Base-by-base conservation (phyloP, 768 basidiomycete genomes). In the Pluteus cervinus region DNA sequence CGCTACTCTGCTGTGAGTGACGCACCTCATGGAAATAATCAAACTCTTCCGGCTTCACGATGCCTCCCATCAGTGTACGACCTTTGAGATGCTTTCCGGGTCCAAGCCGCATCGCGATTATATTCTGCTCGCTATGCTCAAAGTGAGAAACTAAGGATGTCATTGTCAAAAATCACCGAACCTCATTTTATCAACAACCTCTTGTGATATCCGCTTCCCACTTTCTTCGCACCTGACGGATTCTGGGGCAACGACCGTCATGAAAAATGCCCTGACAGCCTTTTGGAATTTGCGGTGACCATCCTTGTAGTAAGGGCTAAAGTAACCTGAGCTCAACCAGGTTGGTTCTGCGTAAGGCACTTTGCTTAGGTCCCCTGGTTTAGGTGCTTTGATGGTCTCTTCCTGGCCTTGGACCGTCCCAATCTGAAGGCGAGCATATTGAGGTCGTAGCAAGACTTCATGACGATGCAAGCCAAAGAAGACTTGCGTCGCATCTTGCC, bases 21-120 rank as follows among this genome's bases (percentile, higher is more conserved):
- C 49, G 8, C 39, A 81, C 84, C 68, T 89, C 93, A 52, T 96
- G 84, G 71, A 98, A 98, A 53, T 93, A 92, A 57, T 96, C 88
- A 50, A 86, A 97, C 47, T 92, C 82, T 52, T 88, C 86, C 4
- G 85, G 79, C 35, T 75, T 76, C 30, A 88, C 71, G 14, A 78
- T 58, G 8, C 89, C 90, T 18, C 77, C 83, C 61, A 91, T 78
- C 2, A 96, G 61, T 8, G 65, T 75, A 25, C 76, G 71, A 1
- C 91, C 89, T 53, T 85, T 65, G 15, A 96, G 72, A 53, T 93
- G 88, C 56, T 88, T 87, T 14, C 87, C 88, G 3, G 90, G 91
- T 2, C 92, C 92, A 36, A 92, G 70, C 4, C 91, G 77, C 90
- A 96, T 93, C 5, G 86, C 81, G 35, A 88, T 79, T 29, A 93